Conservation (phyloP, 176 grass and related monocot genomes). For the Rhynchospora tenuis region DNA sequence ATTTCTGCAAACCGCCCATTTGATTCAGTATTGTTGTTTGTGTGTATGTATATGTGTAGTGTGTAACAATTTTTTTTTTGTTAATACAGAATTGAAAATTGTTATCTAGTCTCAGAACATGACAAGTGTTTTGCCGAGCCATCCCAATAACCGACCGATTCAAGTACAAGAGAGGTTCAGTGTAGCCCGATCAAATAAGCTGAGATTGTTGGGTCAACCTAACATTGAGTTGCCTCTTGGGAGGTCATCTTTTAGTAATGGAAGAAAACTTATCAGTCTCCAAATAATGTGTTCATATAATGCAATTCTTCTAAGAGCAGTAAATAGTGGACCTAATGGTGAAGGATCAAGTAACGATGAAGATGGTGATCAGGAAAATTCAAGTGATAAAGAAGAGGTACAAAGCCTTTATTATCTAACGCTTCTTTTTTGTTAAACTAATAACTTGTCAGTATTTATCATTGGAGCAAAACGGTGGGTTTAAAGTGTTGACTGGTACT, state of each 20-base stretch:
- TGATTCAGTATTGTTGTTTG: background rate
- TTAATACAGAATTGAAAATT: background rate
- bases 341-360: constrained; percentile 38
- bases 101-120: constrained; percentile 6
- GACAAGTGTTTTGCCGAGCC: constrained; percentile 41
- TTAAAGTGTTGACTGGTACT: background rate
- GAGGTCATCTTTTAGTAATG: background rate
- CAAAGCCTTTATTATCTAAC: background rate
- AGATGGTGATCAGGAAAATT: constrained; percentile 12
- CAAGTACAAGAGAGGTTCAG: constrained; percentile 19
- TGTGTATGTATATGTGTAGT: background rate
- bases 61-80: background rate
- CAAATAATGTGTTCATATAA: background rate
- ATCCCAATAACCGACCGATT: constrained; percentile 24
- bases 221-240: constrained; percentile 17
- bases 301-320: constrained; percentile 20
- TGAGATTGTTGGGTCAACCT: constrained; percentile 17
- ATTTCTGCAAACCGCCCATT: background rate
- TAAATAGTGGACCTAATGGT: constrained; percentile 8
- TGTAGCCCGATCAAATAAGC: constrained; percentile 16
- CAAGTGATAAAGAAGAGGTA: constrained; percentile 38
- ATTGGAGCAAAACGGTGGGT: background rate
- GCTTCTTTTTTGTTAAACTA: background rate
- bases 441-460: background rate
- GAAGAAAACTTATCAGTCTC: background rate